Base-by-base conservation (phyloP, 805 yeast genomes). In the Pichia kluyveri region DNA sequence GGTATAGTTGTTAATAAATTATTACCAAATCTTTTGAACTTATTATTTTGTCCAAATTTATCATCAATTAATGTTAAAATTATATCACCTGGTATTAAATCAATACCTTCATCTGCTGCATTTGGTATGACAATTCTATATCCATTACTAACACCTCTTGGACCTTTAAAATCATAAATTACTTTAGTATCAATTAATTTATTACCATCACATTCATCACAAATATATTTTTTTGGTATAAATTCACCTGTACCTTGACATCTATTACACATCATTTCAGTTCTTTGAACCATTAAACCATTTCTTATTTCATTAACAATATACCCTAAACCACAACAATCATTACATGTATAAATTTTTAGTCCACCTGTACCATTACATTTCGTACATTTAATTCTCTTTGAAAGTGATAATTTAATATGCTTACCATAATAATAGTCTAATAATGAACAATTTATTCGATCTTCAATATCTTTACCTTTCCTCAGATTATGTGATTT, bases 71-170 rank as follows among this genome's bases (percentile, higher is more conserved):
- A 60, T 1, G 74, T 76, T 10, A 83, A 72, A 3, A 82, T 65
- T 8, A 83, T 82, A 60, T 83, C 86, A 2, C 90, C 90, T 0
- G 89, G 84, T 4, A 74, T 63, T 4, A 78, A 65, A 51, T 72
- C 69, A 18, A 74, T 60, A 0, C 79, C 83, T 60, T 82, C 84
- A 57, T 83, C 89, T 0, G 82, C 86, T 55, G 77, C 81, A 7
- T 80, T 77, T n/a, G 72, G 66, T 19, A 81, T 63, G 1, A 78
- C 66, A 18, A 81, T 70, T 41, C 68, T 63, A 51, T 79, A 79
- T 0, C 81, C 80, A 44, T 73, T 60, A 40, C 65, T 63, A 39
- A 78, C 68, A 3, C 90, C 90, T 3, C 80, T 79, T 17, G 73
- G 70, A 3, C 82, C 68, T n/a, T 65, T 65, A 9, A 82, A 71